Conservation (phyloP, 345 rosid species). For the Camelina neglecta region DNA sequence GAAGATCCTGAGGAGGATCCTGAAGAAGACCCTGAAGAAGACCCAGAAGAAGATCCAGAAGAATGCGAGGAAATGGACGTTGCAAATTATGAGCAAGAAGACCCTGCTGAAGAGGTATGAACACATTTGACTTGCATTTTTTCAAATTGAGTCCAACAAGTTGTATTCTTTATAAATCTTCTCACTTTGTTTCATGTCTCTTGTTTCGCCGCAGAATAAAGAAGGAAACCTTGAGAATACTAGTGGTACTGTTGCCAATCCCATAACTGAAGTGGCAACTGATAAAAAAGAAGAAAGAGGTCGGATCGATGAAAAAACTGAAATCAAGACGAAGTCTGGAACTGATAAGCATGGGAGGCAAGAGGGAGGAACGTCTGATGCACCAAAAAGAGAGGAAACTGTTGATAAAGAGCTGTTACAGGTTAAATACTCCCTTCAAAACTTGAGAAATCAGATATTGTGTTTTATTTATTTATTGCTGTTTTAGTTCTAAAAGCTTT, state of each 20-base stretch:
- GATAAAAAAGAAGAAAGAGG: slow-evolving; percentile 49
- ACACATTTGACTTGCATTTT: slow-evolving; percentile 11
- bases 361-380: slow-evolving; percentile 45
- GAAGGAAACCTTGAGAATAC: slow-evolving; percentile 50
- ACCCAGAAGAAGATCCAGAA: slow-evolving; percentile 76
- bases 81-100: slow-evolving; percentile 49
- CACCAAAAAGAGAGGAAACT: slow-evolving; percentile 50
- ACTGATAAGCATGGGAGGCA: slow-evolving; percentile 43
- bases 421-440: slow-evolving; percentile 50
- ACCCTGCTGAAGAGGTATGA: slow-evolving; percentile 59
- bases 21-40: slow-evolving; percentile 57
- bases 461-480: background rate
- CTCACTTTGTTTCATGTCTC: slow-evolving; percentile 15
- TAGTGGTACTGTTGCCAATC: slow-evolving; percentile 23
- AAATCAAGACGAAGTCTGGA: slow-evolving; percentile 46
- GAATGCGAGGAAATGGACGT: slow-evolving; percentile 61
- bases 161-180: slow-evolving; percentile 23
- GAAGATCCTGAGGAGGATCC: slow-evolving; percentile 64
- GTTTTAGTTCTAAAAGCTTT: slow-evolving; percentile 18
- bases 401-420: slow-evolving; percentile 82
- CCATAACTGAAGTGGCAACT: slow-evolving; percentile 40
- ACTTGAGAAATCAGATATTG: background rate
- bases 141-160: slow-evolving; percentile 25
- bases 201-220: slow-evolving; percentile 43
- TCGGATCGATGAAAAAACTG: slow-evolving; percentile 46